These are phyloP conservation scores for Geosmithia flava DNA, from an alignment of 2,329 filamentous ascomycete genomes.

Conservation along the genomic window DNA sequence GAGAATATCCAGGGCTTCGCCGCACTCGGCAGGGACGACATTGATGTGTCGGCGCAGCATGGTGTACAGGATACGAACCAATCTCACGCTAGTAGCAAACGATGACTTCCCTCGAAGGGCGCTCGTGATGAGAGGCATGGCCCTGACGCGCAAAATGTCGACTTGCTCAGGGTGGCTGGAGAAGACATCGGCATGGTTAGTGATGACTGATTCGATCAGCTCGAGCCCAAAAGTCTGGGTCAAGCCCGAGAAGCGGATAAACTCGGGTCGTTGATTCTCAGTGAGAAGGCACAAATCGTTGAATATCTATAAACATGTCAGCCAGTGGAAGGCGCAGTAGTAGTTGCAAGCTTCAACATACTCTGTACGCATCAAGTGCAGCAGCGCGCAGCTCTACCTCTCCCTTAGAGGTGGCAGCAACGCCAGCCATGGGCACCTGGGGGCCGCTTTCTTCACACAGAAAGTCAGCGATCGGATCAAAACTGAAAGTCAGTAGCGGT, in stretches of 20 bases:
- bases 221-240: constrained; percentile 79
- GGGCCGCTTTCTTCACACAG: constrained; percentile 23
- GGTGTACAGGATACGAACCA: constrained; percentile 73
- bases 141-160: constrained; percentile 59
- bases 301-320: constrained; percentile 47
- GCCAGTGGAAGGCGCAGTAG: neutral
- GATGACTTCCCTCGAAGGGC: constrained; percentile 65
- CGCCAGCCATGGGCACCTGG: constrained; percentile 47
- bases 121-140: constrained; percentile 75
- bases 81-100: constrained; percentile 72
- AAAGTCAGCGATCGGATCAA: constrained; percentile 5
- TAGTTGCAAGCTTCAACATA: constrained; percentile 15
- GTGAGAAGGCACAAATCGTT: constrained; percentile 82
- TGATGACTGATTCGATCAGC: constrained; percentile 80
- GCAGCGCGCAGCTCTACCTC: constrained; percentile 57
- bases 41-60: constrained; percentile 67
- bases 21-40: constrained; percentile 66
- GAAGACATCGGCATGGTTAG: constrained; percentile 75
- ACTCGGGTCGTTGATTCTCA: constrained; percentile 72
- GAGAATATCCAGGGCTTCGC: constrained; percentile 68
- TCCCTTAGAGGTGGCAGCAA: constrained; percentile 55
- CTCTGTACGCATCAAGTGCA: constrained; percentile 73
- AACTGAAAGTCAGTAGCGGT: neutral
- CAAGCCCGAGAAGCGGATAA: constrained; percentile 66
- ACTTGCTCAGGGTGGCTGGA: constrained; percentile 67